These are phyloP conservation scores for Hypomontagnella submonticulosa DNA, from an alignment of 495 filamentous ascomycete species.

Conservation along the genomic window DNA sequence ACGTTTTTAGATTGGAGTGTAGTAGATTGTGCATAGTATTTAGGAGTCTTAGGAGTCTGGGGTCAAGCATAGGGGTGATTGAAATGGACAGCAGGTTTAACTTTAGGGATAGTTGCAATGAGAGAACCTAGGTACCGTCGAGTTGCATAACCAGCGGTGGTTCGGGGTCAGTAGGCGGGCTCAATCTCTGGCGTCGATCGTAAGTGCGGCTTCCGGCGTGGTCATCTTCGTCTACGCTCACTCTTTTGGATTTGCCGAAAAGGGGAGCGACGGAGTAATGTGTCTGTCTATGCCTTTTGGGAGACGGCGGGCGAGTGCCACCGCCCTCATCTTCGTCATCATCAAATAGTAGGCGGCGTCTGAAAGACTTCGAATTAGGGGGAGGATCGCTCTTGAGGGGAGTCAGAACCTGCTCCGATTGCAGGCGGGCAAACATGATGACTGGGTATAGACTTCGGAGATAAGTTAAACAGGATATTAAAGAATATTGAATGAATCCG, in stretches of 20 bases:
- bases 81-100: no score
- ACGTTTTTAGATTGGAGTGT: not conserved
- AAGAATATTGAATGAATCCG: no score
- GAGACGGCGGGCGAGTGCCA: constrained; percentile 15
- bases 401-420: constrained; percentile 1
- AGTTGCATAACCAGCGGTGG: constrained; percentile 26
- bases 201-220: not conserved
- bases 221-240: constrained; percentile 10
- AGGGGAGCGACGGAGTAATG: constrained; percentile 30
- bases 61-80: no score
- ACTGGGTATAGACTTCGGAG: not conserved
- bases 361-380: constrained; percentile 4
- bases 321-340: constrained; percentile 28
- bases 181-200: constrained; percentile 15
- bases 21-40: no score
- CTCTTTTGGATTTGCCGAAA: constrained; percentile 36
- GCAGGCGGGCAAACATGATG: constrained; percentile 35
- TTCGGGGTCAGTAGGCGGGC: constrained; percentile 32
- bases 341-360: constrained; percentile 15
- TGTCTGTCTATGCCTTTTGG: constrained; percentile 31
- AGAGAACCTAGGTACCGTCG: constrained; percentile 30
- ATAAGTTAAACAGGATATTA: no score
- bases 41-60: no score
- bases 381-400: constrained; percentile 21
- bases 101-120: no score